These are phyloP conservation scores for Afroboletus lepidellus DNA, from an alignment of 1,284 basidiomycete genomes.

Conservation along the genomic window DNA sequence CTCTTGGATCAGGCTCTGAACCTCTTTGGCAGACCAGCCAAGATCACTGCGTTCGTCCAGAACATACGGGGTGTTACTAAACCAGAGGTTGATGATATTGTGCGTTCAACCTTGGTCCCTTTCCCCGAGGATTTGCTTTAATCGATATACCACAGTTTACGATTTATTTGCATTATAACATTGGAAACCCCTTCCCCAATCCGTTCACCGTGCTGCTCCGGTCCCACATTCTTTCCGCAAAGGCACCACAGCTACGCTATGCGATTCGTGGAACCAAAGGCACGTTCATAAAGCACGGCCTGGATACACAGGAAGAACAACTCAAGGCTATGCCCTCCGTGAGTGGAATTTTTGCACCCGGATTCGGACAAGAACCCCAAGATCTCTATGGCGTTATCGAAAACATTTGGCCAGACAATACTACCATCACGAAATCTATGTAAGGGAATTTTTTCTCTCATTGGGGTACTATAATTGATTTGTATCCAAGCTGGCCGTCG, in stretches of 20 bases:
- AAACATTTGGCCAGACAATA: conserved; percentile 47
- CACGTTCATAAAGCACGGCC: conserved; percentile 71
- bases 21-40: conserved; percentile 75
- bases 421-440: conserved; percentile 48
- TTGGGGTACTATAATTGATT: conserved; percentile 8
- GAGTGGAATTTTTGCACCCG: conserved; percentile 43
- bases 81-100: conserved; percentile 66
- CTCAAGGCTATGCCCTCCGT: conserved; percentile 54
- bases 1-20: conserved; percentile 76
- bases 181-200: conserved; percentile 42
- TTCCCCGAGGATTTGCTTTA: neutral
- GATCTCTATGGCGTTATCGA: conserved; percentile 60
- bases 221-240: conserved; percentile 67
- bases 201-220: conserved; percentile 70
- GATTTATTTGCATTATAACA: conserved; percentile 61
- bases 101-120: conserved; percentile 31
- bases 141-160: conserved; percentile 50
- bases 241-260: conserved; percentile 67
- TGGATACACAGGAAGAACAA: conserved; percentile 79
- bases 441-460: conserved; percentile 30
- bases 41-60: conserved; percentile 66
- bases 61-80: conserved; percentile 66
- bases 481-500: conserved; percentile 57
- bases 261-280: conserved; percentile 68
- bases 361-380: conserved; percentile 60